Evolutionary conservation across 129 eudicot species (phyloP), one percentile per base, ranked within the genome.

Genomic region (Arctium minus): DNA sequence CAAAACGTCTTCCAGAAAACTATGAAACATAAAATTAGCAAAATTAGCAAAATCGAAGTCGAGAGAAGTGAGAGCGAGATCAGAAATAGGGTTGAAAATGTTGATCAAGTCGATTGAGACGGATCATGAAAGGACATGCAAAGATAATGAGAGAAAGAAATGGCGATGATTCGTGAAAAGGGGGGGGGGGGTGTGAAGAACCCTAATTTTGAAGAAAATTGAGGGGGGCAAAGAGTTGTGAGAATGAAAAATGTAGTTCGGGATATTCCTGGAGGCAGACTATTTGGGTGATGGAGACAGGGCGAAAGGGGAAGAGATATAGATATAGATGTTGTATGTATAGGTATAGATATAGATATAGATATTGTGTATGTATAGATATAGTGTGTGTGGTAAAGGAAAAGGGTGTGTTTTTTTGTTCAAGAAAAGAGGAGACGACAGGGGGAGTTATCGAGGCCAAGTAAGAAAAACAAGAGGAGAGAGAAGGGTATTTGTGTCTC

Each of bases 81-180:
- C 72, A 76, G 77, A 70, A 76, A 76, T 65, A 82, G 72, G 81
- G 86, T 70, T 77, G 60, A 10, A 15, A 73, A 73, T 46, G 73
- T 22, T 22, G 65, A 73, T 7, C 39, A 75, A 37, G 38, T 31
- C 30, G 72, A 72, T 70, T 46, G 53, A 81, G 80, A 81, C 75
- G 48, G 77, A 87, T 85, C 80, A 39, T 11, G 64, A 46, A 85
- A 75, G 29, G 84, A 80, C 85, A 90, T 84, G 88, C 91, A 86
- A 38, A 74, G 78, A 83, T 46, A 76, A 84, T 78, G 82, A 38
- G 73, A 62, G 8, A 5, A 71, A 64, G 69, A 81, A 67, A 46
- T 75, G 75, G 5, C 70, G 69, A 15, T 64, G 39, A 75, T 44
- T 82, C 76, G 46, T 67, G 53, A 44, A 44, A 44, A 8, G 7